Evolutionary conservation across 108 stramenopile genomes (phyloP), one percentile per base, ranked within the genome.

Genomic region (Cyclotella choctawhatcheeana): DNA sequence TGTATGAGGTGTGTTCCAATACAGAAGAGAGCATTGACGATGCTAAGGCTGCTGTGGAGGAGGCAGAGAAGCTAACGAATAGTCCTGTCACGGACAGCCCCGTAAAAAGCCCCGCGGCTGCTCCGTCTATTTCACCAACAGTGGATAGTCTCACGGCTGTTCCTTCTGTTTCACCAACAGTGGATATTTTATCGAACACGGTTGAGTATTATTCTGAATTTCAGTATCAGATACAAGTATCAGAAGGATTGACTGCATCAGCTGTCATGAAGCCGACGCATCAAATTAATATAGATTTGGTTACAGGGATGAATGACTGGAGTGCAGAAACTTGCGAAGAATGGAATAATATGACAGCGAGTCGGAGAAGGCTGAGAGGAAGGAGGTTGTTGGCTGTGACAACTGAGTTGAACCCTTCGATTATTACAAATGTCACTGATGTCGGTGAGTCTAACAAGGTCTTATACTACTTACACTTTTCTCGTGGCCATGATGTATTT

Each of bases 1-100:
- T 79, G 43, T 71, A 60, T 61, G 45, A 67, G 21, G 40, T 71
- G 33, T 79, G 77, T 48, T 21, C 17, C 30, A 62, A 59, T 1
- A 64, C 64, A 4, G 70, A 79, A 20, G 24, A 61, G 18, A 21
- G 14, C 20, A 22, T 61, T 22, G 45, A 64, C 5, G 44, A 21
- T 47, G 29, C 30, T 27, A 30, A 50, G 44, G 3, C 25, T n/a
- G 47, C 1, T 6, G 7, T n/a, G 26, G 29, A 16, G 5, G 45
- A 17, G 5, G 8, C 17, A 20, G 47, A 4, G 1, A 32, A 26
- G 3, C 8, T 29, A 29, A 7, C 29, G 62, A 26, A 29, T 25
- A 44, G 13, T 4, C 5, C 10, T 29, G 44, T 5, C 2, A 29
- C 44, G 3, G 29, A 0, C 6, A 31, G 20, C 8, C 32, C 25